Evolutionary conservation across 345 rosid genomes (phyloP), one percentile per base, ranked within the genome.

Genomic region (Pelargonium nanum): DNA sequence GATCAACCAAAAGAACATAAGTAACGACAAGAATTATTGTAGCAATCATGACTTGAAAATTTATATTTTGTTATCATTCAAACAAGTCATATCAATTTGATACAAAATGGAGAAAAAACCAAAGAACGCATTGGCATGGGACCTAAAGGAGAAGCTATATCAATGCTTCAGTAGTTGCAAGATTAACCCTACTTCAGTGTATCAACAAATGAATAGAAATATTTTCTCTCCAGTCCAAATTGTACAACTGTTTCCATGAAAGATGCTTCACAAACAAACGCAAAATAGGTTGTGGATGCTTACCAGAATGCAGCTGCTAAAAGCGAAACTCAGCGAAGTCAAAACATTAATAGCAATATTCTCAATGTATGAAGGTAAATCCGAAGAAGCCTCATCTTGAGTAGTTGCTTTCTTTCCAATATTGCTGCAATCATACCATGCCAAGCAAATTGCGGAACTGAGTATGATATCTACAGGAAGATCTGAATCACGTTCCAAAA

Each of bases 281-380:
- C 21, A 24, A 25, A 58, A 22, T 26, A 60, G 22, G 22, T 30
- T 22, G 53, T 24, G 3, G 55, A 60, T 53, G 71, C 34, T 73
- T 87, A 90, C 99, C 92, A 89, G 79, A 75, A 89, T 77, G 78
- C 97, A 89, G 81, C 74, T 71, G 61, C 80, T 80, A 77, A 93
- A 89, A 77, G 78, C 53, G 68, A 83, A 86, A 76, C 99, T 93
- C 77, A 89, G 78, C 66, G 80, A 62, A 17, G 84, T 82, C 78
- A 93, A 75, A 62, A 87, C 76, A 71, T 84, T 84, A 52, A 95
- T 76, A 24, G 97, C 97, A 25, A 93, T 79, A 70, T 85, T 77
- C 77, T 85, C 94, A 54, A 85, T 72, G 70, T 95, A 83, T 58
- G 74, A 67, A 26, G 83, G 79, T 72, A 83, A 77, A 78, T 79